phyloP scores from a whole-genome alignment of 306 rosid species.

The peach (Prunus persica) region DNA sequence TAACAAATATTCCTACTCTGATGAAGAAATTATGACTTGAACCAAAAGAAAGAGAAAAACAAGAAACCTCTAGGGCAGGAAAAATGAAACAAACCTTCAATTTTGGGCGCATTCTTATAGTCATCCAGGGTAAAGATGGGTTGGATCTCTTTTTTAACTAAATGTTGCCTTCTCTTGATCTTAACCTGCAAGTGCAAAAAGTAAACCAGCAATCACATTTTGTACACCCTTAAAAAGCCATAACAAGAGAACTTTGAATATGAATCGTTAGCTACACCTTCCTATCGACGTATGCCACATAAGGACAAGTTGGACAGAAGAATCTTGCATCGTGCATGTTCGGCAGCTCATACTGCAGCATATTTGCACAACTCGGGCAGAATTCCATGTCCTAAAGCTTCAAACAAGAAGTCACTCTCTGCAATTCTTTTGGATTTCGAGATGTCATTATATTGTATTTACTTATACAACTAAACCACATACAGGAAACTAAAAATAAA shows the following conservation, averaged over 20 bases:
- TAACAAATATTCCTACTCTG: neutral
- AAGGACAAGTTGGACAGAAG: constrained; percentile 61
- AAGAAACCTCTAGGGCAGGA: neutral
- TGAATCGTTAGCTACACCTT: constrained; percentile 22
- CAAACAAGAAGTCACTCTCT: neutral
- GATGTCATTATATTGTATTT: neutral
- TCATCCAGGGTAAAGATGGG: constrained; percentile 51
- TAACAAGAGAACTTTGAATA: neutral
- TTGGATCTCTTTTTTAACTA: constrained; percentile 53
- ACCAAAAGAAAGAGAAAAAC: neutral
- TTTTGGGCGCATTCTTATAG: constrained; percentile 49
- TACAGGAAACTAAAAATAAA: neutral
- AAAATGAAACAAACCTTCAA: constrained; percentile 44
- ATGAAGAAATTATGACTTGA: neutral
- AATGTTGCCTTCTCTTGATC: constrained; percentile 55
- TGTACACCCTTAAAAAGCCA: neutral
- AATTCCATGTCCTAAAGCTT: constrained; percentile 46
- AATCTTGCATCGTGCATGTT: constrained; percentile 51
- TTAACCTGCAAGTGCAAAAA: constrained; percentile 40
- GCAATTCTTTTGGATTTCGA: constrained; percentile 1
- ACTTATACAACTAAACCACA: neutral
- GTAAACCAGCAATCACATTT: neutral
- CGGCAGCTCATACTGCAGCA: constrained; percentile 56
- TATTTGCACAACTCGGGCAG: constrained; percentile 60
- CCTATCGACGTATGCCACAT: constrained; percentile 42